A percentile compares a stretch with the other conserved stretches of the same genome.
These are phyloP conservation scores for Royoungia palumana DNA, from an alignment of 768 basidiomycete species.

Conservation along the genomic window DNA sequence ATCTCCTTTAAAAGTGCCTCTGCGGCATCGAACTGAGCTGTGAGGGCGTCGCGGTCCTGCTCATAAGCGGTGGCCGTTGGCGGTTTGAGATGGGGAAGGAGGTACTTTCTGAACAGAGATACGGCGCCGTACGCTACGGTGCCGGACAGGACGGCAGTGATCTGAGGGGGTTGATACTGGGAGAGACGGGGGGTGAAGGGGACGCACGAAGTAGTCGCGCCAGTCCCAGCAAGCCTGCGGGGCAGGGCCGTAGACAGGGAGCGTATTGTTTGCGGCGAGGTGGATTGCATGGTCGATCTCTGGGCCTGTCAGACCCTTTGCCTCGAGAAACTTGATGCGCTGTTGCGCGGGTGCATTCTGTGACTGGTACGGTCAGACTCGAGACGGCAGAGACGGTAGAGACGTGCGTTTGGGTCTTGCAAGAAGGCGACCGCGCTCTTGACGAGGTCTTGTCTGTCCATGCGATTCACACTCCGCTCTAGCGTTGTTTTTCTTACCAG, in stretches of 20 bases:
- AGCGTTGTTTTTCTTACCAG: neutral
- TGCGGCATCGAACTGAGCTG: constrained; percentile 86
- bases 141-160: constrained; percentile 89
- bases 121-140: constrained; percentile 77
- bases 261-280: constrained; percentile 45
- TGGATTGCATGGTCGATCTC: constrained; percentile 88
- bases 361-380: constrained; percentile 56
- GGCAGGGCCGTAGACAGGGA: constrained; percentile 20
- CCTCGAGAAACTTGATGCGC: constrained; percentile 90
- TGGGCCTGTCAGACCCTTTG: constrained; percentile 77
- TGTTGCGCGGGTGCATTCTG: constrained; percentile 78
- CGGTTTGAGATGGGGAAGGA: constrained; percentile 87
- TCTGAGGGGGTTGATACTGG: constrained; percentile 44
- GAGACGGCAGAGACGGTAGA: too few relatives aligned
- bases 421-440: constrained; percentile 83
- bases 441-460: constrained; percentile 70
- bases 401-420: constrained; percentile 71
- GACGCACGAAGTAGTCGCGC: constrained; percentile 93
- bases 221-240: constrained; percentile 86
- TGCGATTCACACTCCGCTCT: constrained; percentile 30
- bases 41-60: constrained; percentile 77
- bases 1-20: constrained; percentile 80
- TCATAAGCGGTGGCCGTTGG: constrained; percentile 88
- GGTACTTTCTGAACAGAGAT: constrained; percentile 85
- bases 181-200: constrained; percentile 11